A percentile compares a stretch with the other conserved stretches of the same genome.
These are phyloP conservation scores for Aphanomyces cochlioides DNA, from an alignment of 352 stramenopile species.

Conservation along the genomic window DNA sequence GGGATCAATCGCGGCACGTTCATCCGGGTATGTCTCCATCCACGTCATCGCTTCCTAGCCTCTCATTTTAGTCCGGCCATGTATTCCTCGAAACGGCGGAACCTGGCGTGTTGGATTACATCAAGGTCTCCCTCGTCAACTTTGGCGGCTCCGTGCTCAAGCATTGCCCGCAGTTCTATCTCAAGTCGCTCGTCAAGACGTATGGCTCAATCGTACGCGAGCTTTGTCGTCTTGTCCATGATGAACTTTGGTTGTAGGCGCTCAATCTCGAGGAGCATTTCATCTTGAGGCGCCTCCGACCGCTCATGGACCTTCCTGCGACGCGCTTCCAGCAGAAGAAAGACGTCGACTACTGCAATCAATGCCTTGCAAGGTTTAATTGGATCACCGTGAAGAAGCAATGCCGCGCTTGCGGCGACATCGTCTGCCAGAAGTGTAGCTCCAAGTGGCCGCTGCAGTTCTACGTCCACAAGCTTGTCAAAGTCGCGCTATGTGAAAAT, in stretches of 20 bases:
- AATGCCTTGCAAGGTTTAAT: not conserved
- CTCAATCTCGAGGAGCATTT: constrained; percentile 26
- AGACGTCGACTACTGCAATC: constrained; percentile 8
- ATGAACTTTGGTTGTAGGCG: not conserved
- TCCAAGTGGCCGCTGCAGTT: not conserved
- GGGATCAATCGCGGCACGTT: not conserved
- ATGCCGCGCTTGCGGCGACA: constrained; percentile 16
- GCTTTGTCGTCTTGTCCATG: not conserved
- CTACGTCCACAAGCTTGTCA: not conserved
- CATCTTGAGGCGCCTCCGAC: not conserved
- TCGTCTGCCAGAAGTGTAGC: constrained; percentile 1
- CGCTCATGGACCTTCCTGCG: not conserved
- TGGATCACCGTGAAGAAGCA: constrained; percentile 8
- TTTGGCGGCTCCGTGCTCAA: not conserved
- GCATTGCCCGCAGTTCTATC: not conserved
- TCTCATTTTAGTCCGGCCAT: constrained; percentile 2
- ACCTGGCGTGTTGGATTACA: not conserved
- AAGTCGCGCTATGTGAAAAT: not conserved
- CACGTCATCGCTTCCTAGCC: too few species aligned
- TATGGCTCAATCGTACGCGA: not conserved
- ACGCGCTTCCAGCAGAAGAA: constrained; percentile 10
- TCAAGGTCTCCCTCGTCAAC: not conserved
- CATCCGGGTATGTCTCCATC: not conserved
- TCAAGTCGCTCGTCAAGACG: not conserved
- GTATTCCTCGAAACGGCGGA: not conserved